phyloP scores from a whole-genome alignment of 768 basidiomycete genomes.

The Russula foetens region DNA sequence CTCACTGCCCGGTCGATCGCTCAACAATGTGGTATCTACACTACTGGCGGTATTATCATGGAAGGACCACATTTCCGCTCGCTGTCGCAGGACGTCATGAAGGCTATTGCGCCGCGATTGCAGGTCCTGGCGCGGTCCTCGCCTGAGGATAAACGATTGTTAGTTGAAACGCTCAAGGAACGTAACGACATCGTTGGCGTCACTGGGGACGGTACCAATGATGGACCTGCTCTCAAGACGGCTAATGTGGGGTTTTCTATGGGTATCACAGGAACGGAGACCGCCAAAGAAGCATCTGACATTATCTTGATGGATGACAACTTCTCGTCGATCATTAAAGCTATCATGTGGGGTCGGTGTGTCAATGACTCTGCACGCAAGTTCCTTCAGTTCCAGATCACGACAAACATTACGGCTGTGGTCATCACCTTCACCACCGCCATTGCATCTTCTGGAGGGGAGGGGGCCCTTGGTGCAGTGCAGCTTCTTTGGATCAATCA shows the following conservation, averaged over 20 bases:
- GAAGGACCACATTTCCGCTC: constrained; percentile 94
- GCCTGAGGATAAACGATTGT: constrained; percentile 95
- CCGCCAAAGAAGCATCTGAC: constrained; percentile 98
- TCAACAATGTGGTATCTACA: too few species aligned
- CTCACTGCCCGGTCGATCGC: too few species aligned
- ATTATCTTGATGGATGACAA: constrained; percentile 99
- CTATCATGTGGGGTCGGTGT: constrained; percentile 98
- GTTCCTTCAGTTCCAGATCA: constrained; percentile 94
- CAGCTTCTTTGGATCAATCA: constrained; percentile 98
- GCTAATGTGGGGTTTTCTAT: constrained; percentile 97
- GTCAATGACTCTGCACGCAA: constrained; percentile 97
- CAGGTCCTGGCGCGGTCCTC: constrained; percentile 95
- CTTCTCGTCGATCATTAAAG: constrained; percentile 91
- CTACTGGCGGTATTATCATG: constrained; percentile 98
- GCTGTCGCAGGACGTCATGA: too few species aligned
- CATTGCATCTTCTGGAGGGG: constrained; percentile 65
- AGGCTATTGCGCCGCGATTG: too few species aligned
- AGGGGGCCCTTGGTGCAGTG: constrained; percentile 88
- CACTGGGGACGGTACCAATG: constrained; percentile 97
- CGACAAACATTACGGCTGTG: constrained; percentile 93
- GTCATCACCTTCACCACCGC: constrained; percentile 89
- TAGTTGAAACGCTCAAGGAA: too few species aligned
- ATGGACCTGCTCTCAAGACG: constrained; percentile 91
- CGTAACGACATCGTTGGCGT: too few species aligned
- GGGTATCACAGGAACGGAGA: constrained; percentile 95